A percentile compares a stretch with the other conserved stretches of the same genome.
These are phyloP conservation scores for Backusella tarrabulga DNA, from an alignment of 192 early-diverging fungal species.

Conservation along the genomic window DNA sequence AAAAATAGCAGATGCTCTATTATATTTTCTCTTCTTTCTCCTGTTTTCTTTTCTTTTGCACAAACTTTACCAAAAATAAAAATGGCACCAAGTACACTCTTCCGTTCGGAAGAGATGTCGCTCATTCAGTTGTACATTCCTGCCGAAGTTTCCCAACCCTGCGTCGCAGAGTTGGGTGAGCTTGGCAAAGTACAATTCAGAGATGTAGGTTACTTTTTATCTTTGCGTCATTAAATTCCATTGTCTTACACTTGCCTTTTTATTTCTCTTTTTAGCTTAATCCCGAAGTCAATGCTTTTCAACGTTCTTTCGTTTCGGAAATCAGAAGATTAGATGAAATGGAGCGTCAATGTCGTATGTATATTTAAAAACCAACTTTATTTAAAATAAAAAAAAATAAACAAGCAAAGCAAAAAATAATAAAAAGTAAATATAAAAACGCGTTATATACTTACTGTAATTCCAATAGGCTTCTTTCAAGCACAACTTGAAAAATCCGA, in stretches of 20 bases:
- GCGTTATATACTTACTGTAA: background rate
- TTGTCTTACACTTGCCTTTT: background rate
- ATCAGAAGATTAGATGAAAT: slow-evolving; percentile 97
- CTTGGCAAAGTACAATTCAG: slow-evolving; percentile 92
- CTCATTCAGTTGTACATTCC: slow-evolving; percentile 96
- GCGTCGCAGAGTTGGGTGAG: slow-evolving; percentile 93
- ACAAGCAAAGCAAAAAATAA: background rate
- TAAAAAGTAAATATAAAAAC: background rate
- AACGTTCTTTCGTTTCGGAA: slow-evolving; percentile 92
- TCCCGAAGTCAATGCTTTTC: slow-evolving; percentile 92
- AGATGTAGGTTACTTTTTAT: slow-evolving; percentile 59
- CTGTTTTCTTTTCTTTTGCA: too few relatives aligned
- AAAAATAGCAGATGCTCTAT: too few relatives aligned
- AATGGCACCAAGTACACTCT: slow-evolving; percentile 60
- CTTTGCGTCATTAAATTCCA: background rate
- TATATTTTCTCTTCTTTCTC: too few relatives aligned
- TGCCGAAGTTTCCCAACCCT: slow-evolving; percentile 89
- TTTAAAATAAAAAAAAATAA: background rate
- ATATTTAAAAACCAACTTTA: background rate
- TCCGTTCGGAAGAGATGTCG: slow-evolving; percentile 95
- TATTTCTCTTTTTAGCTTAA: slow-evolving; percentile 71
- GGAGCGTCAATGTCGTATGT: slow-evolving; percentile 90
- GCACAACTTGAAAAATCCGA: slow-evolving; percentile 77
- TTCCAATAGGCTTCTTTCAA: slow-evolving; percentile 70
- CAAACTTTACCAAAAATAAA: background rate